phyloP scores from a whole-genome alignment of 2,329 filamentous ascomycete genomes.

The Aspergillus felis region DNA sequence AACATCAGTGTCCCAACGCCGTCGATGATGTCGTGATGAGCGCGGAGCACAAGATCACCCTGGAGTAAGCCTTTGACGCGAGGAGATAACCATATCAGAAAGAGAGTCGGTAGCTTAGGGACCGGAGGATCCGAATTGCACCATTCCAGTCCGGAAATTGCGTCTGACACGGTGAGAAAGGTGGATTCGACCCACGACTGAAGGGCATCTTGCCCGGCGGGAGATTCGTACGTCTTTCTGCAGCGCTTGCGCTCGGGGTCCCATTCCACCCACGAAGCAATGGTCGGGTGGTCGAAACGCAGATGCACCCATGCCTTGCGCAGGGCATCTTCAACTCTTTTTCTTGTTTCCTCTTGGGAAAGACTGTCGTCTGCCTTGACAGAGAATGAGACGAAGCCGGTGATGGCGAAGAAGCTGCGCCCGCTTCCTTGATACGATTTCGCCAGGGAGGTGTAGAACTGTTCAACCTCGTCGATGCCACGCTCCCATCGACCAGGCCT shows the following conservation, averaged over 20 bases:
- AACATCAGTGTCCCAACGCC: conserved; percentile 20
- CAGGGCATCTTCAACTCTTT: conserved; percentile 9
- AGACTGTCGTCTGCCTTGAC: neutral
- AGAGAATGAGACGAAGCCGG: conserved; percentile 32
- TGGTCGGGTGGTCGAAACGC: conserved; percentile 21
- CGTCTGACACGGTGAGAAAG: conserved; percentile 11
- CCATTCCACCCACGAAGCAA: conserved; percentile 21
- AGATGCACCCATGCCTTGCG: conserved; percentile 19
- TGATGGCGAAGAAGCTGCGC: conserved; percentile 42
- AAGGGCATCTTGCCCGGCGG: neutral
- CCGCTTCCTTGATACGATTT: conserved; percentile 35
- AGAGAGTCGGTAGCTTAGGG: conserved; percentile 19
- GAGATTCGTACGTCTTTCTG: conserved; percentile 19
- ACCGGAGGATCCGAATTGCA: conserved; percentile 24
- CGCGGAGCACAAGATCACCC: conserved; percentile 18
- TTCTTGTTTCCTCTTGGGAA: neutral
- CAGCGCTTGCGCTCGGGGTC: conserved; percentile 9
- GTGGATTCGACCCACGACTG: conserved; percentile 16
- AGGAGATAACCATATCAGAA: conserved; percentile 12
- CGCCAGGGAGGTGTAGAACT: conserved; percentile 38
- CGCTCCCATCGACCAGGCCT: conserved; percentile 20
- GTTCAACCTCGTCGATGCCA: conserved; percentile 39
- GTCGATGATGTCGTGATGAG: conserved; percentile 22
- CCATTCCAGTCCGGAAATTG: conserved; percentile 18
- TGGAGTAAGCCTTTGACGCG: neutral